Evolutionary conservation across 805 yeast genomes (phyloP), one percentile per base, ranked within the genome.

Genomic region (Cyberlindnera euphorbiiphila): DNA sequence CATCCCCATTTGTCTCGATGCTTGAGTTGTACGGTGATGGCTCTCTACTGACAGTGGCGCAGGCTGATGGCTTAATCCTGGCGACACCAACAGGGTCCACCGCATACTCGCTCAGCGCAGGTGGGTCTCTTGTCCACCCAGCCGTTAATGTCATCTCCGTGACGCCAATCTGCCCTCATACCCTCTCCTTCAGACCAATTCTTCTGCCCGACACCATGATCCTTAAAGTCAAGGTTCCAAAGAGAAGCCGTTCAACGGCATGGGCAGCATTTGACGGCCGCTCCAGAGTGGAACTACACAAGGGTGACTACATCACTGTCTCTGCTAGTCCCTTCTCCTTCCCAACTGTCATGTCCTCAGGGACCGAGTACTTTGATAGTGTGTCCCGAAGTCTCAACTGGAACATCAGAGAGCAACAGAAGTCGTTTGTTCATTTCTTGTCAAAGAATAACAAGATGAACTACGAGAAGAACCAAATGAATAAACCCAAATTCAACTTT

Each of bases 191-290:
- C 65, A 71, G 98, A 48, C 98, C 98, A 3, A 83, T 91, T 37
- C 69, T 91, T 40, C 67, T 91, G 20, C 98, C 98, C 0, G 98
- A 91, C 59, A 84, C 93, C n/a, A 86, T 89, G 89, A 69, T 74
- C 18, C 64, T 91, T 41, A 81, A 77, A 51, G 83, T 91, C 5
- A 83, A 82, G 51, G 94, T 88, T 4, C 96, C 98, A 0, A 64
- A 78, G 37, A 74, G 71, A 39, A 81, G 95, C 29, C 66, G 98
- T 36, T 78, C 93, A 5, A 85, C 96, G 0, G 97, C 98, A 0
- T 93, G 96, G 95, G 94, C 95, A 1, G 81, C 96, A 2, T 93
- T 93, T 57, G 98, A 93, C 61, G 98, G 98, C 10, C 80, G 93
- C 49, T 78, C 80, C 16, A 68, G 98, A 28, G 81, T 87, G 4